These are phyloP conservation scores for Termitomyces titanicus DNA, from an alignment of 768 basidiomycete species.

Conservation along the genomic window DNA sequence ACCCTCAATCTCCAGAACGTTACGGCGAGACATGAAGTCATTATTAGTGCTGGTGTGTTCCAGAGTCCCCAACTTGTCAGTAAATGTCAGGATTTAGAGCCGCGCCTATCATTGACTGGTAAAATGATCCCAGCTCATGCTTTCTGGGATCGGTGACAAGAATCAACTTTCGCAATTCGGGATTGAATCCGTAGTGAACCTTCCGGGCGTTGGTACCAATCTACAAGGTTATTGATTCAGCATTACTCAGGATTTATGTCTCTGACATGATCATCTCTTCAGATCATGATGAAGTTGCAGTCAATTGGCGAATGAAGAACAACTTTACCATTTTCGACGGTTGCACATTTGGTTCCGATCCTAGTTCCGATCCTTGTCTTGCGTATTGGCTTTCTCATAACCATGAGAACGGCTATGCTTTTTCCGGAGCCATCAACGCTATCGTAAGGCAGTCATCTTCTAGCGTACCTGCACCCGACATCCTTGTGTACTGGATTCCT, in stretches of 20 bases:
- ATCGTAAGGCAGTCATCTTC: conserved; percentile 21
- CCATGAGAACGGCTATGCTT: conserved; percentile 24
- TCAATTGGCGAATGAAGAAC: conserved; percentile 26
- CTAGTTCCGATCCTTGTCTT: conserved; percentile 25
- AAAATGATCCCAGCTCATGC: conserved; percentile 17
- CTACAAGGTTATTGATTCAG: too few relatives aligned
- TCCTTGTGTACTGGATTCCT: conserved; percentile 24
- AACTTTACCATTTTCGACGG: conserved; percentile 24
- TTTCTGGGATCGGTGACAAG: too few relatives aligned
- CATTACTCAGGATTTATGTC: background rate
- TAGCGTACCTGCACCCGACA: conserved; percentile 19
- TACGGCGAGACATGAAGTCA: too few relatives aligned
- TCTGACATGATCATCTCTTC: background rate
- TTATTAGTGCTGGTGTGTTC: too few relatives aligned
- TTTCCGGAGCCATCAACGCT: conserved; percentile 19
- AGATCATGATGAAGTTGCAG: conserved; percentile 30
- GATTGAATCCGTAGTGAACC: conserved; percentile 24
- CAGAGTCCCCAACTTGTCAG: too few relatives aligned
- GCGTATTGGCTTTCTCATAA: conserved; percentile 19
- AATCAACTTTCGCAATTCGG: conserved; percentile 20
- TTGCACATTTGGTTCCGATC: conserved; percentile 24
- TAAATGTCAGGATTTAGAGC: background rate
- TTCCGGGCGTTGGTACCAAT: conserved; percentile 33
- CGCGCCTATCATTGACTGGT: background rate
- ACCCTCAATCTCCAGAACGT: too few relatives aligned